Conservation (phyloP, 2,329 filamentous ascomycete genomes). For the Harringtonia lauricola region DNA sequence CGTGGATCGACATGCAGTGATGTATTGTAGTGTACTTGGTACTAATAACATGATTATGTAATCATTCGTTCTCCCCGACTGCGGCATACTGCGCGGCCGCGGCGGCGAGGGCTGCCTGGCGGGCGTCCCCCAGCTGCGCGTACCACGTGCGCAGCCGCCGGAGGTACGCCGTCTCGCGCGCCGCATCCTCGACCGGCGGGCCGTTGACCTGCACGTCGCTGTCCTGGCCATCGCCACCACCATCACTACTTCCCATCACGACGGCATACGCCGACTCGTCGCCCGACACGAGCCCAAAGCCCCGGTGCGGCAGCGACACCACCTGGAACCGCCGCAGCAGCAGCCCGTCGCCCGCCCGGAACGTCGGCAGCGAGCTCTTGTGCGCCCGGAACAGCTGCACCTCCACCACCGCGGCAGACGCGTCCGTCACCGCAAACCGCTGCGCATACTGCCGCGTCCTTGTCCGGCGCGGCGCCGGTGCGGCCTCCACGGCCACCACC, state of each 20-base stretch:
- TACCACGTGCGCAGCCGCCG: conserved; percentile 38
- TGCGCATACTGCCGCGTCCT: conserved; percentile 49
- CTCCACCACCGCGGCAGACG: conserved; percentile 29
- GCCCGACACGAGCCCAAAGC: conserved; percentile 43
- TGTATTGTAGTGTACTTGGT: no score
- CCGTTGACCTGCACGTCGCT: conserved; percentile 39
- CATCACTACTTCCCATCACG: conserved; percentile 30
- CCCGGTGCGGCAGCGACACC: conserved; percentile 39
- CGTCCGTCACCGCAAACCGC: conserved; percentile 45
- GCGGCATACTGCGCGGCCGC: conserved; percentile 28
- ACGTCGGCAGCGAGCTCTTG: conserved; percentile 41
- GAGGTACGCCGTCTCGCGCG: conserved; percentile 38
- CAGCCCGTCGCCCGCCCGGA: conserved; percentile 45
- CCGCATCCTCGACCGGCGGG: conserved; percentile 45
- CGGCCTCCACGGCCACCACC: conserved; percentile 36
- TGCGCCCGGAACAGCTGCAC: conserved; percentile 49
- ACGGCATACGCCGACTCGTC: conserved; percentile 51
- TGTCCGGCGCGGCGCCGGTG: conserved; percentile 36
- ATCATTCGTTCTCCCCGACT: not conserved
- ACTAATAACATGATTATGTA: no score
- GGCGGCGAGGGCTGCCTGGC: conserved; percentile 34
- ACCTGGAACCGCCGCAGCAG: conserved; percentile 46
- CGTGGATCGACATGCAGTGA: conserved; percentile 13
- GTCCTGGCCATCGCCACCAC: not conserved
- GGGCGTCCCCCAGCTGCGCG: conserved; percentile 32